These are phyloP conservation scores for Geotrichum cucujoidarum DNA, from an alignment of 1,139 yeast genomes.

Conservation along the genomic window DNA sequence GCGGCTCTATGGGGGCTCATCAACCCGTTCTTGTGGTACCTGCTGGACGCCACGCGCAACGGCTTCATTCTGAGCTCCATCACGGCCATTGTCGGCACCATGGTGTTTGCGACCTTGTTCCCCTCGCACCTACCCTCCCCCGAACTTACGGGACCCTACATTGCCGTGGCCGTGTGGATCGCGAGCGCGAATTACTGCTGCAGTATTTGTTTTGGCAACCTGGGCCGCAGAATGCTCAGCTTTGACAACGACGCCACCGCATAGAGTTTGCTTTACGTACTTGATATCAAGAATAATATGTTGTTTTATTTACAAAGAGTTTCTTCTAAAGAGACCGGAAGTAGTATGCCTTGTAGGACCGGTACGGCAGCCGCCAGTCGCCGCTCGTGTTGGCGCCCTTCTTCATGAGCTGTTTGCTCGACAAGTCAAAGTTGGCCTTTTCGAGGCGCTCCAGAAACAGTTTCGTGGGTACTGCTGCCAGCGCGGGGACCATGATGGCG, in stretches of 20 bases:
- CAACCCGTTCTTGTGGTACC: slow-evolving; percentile 75
- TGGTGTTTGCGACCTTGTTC: slow-evolving; percentile 30
- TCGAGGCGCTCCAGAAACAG: slow-evolving; percentile 60
- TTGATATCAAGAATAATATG: too few species aligned
- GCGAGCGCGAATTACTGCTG: slow-evolving; percentile 67
- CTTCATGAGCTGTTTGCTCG: slow-evolving; percentile 37
- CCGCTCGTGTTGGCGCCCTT: slow-evolving; percentile 30
- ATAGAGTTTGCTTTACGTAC: too few species aligned
- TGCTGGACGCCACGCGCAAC: slow-evolving; percentile 67
- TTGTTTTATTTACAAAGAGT: too few species aligned
- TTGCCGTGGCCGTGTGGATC: slow-evolving; percentile 43
- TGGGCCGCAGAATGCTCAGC: slow-evolving; percentile 51
- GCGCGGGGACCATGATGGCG: slow-evolving; percentile 55
- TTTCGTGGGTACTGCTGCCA: slow-evolving; percentile 55
- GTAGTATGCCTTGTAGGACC: slow-evolving; percentile 52
- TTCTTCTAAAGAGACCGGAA: slow-evolving; percentile 39
- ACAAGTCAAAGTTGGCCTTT: slow-evolving; percentile 58
- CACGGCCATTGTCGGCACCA: slow-evolving; percentile 33
- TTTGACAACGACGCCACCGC: too few species aligned
- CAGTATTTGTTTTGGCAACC: slow-evolving; percentile 61
- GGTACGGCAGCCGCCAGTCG: slow-evolving; percentile 70
- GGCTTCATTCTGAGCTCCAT: slow-evolving; percentile 46
- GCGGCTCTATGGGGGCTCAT: slow-evolving; percentile 69
- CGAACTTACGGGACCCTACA: slow-evolving; percentile 24
- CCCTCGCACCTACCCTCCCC: slow-evolving; percentile 32